Evolutionary conservation across 2,329 filamentous ascomycete species (phyloP).

Genomic region (Chaetomium olivaceum): DNA sequence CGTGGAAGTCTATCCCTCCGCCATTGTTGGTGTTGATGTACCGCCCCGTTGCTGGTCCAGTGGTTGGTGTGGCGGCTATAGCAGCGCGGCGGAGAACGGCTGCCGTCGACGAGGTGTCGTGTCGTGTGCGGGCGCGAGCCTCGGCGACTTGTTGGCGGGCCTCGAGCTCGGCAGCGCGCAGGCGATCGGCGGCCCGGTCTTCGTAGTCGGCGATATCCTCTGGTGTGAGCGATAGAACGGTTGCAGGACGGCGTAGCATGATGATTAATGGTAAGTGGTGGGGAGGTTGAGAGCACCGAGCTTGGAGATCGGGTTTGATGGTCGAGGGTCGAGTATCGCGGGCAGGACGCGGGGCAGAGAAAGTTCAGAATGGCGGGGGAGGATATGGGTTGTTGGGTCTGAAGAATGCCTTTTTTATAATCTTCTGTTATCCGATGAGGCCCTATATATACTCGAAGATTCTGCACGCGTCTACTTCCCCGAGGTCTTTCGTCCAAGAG

Average conservation of each 20-base stretch:
- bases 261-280: not conserved
- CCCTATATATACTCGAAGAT: no score
- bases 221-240: conserved; percentile 65
- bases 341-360: no score
- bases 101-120: conserved; percentile 5
- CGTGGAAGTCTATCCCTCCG: conserved; percentile 3
- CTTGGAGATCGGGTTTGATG: not conserved
- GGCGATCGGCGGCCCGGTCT: conserved; percentile 53
- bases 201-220: conserved; percentile 73
- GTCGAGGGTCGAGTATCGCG: not conserved
- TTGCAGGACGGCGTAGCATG: conserved; percentile 57
- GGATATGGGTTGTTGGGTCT: no score
- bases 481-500: no score
- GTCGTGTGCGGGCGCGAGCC: conserved; percentile 20
- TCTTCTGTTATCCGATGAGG: no score
- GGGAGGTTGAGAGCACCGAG: no score
- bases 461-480: no score
- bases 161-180: conserved; percentile 26
- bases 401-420: no score
- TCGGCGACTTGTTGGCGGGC: conserved; percentile 23
- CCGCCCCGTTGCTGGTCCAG: not conserved
- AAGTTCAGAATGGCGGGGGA: no score
- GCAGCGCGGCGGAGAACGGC: conserved; percentile 6
- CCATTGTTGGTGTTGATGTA: conserved; percentile 2
- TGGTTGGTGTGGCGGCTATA: conserved; percentile 5